These are phyloP conservation scores for Mortierella sp. DNA, from an alignment of 371 early-diverging fungal genomes.

Conservation along the genomic window DNA sequence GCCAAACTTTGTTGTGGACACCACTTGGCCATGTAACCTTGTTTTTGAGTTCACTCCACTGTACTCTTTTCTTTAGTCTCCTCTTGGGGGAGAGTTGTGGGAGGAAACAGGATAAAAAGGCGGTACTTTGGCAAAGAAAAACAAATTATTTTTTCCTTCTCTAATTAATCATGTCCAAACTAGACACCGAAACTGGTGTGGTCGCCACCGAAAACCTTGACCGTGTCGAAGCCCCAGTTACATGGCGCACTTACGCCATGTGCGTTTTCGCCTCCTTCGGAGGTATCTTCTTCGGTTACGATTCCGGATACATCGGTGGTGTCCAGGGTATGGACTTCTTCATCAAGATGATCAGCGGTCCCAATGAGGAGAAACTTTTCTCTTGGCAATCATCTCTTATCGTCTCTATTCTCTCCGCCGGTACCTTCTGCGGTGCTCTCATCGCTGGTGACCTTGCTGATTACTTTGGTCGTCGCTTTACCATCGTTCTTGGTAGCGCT, in stretches of 20 bases:
- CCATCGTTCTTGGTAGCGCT: constrained; percentile 76
- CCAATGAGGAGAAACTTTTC: constrained; percentile 26
- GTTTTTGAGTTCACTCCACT: constrained; percentile 26
- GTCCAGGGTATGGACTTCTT: constrained; percentile 63
- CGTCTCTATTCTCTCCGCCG: constrained; percentile 59
- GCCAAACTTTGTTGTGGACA: constrained; percentile 13
- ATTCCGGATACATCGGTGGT: constrained; percentile 66
- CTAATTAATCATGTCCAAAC: constrained; percentile 32
- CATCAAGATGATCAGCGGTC: constrained; percentile 60
- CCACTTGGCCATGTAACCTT: constrained; percentile 17
- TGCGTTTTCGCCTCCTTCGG: constrained; percentile 54
- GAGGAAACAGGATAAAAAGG: constrained; percentile 21
- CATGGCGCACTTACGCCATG: constrained; percentile 54
- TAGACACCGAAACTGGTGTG: constrained; percentile 40
- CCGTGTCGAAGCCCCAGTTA: constrained; percentile 50
- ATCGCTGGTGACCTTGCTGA: constrained; percentile 77
- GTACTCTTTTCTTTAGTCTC: constrained; percentile 34
- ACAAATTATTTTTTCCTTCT: constrained; percentile 15
- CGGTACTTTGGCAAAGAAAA: constrained; percentile 28
- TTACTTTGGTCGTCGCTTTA: constrained; percentile 77
- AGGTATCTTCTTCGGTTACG: constrained; percentile 59
- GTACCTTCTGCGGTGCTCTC: constrained; percentile 73
- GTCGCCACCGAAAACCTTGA: constrained; percentile 39
- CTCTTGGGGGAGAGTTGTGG: constrained; percentile 5
- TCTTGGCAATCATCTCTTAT: constrained; percentile 64